A percentile compares a stretch with the other conserved stretches of the same genome.
phyloP scores from a whole-genome alignment of 257 asterid species.

The Solanum virginianum region DNA sequence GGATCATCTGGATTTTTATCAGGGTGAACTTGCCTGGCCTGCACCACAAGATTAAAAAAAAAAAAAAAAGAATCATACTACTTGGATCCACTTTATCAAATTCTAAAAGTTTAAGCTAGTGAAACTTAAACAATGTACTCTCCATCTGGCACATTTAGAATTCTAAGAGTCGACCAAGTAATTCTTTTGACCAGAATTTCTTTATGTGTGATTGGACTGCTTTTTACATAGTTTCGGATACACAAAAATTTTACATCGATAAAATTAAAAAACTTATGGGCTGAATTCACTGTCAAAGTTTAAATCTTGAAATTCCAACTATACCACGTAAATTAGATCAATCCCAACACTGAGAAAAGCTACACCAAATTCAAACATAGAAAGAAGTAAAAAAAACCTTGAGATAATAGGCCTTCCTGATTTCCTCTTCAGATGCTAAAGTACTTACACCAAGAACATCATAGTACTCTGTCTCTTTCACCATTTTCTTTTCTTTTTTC shows the following conservation, averaged over 20 bases:
- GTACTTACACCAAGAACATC: conserved; percentile 63
- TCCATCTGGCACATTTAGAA: not conserved
- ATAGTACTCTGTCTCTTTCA: conserved; percentile 77
- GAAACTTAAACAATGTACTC: not conserved
- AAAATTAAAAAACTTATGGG: not conserved
- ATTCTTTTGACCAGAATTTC: not conserved
- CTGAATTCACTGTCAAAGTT: not conserved
- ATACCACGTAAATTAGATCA: not conserved
- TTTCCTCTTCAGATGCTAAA: conserved; percentile 68
- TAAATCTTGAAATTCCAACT: not conserved
- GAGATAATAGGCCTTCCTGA: conserved; percentile 79
- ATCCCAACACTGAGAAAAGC: not conserved
- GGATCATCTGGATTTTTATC: conserved; percentile 87
- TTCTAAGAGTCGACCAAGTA: not conserved
- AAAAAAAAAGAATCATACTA: not conserved
- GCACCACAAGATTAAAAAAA: conserved; percentile 6
- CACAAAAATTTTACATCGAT: too few relatives aligned
- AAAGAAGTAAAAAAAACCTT: conserved; percentile 29
- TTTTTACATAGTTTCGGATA: not conserved
- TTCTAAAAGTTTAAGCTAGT: not conserved
- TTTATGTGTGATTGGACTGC: not conserved
- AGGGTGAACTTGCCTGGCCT: conserved; percentile 96
- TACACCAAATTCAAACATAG: not conserved
- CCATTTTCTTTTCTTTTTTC: conserved; percentile 27
- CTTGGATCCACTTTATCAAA: not conserved